Base-by-base conservation (phyloP, 1,284 basidiomycete species). In the Cutaneotrichosporon arboriforme region DNA sequence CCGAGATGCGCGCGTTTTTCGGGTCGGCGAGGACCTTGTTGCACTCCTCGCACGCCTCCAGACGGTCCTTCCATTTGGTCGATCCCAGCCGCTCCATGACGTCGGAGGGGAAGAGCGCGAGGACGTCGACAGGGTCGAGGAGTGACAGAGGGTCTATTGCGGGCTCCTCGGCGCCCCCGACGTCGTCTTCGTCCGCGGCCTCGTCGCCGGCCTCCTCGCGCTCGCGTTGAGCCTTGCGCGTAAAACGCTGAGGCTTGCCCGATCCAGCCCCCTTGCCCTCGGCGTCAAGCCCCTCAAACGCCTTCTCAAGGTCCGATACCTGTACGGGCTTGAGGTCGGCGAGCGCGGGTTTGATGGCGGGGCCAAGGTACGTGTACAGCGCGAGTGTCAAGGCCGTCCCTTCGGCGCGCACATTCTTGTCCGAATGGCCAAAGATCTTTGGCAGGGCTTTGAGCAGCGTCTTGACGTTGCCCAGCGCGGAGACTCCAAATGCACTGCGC, bases 301-400 rank as follows among this genome's bases (percentile, higher is more conserved):
- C 81, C 68, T 96, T 93, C 65, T 90, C 90, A 56, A 99, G 75
- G 68, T 98, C 96, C 71, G 97, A 93, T 40, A 93, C 84, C 74
- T 98, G 96, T n/a, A 98, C 92, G 0, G 96, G 91, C 73, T 99
- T 99, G 58, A 99, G 81, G 61, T 96, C 89, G n/a, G 83, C 78
- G 10, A 99, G 77, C 76, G 86, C 90, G 41, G 91, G 83, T 51
- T 91, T 85, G 56, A 98, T 86, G 1, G 85, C 87, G 1, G 87
- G 78, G 20, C 96, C 96, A 60, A 98, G 84, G 71, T 85, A 93
- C 59, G 87, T 86, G 77, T 98, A 94, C 7, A 98, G 76, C 4
- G 81, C 79, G 61, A 87, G 83, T 0, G 84, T 81, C 17, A 99
- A 84, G 37, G 79, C 77, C 0, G 84, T 84, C 35, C 92, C 94